These are phyloP conservation scores for Euphrasia confusa DNA, from an alignment of 257 asterid genomes.

Conservation along the genomic window DNA sequence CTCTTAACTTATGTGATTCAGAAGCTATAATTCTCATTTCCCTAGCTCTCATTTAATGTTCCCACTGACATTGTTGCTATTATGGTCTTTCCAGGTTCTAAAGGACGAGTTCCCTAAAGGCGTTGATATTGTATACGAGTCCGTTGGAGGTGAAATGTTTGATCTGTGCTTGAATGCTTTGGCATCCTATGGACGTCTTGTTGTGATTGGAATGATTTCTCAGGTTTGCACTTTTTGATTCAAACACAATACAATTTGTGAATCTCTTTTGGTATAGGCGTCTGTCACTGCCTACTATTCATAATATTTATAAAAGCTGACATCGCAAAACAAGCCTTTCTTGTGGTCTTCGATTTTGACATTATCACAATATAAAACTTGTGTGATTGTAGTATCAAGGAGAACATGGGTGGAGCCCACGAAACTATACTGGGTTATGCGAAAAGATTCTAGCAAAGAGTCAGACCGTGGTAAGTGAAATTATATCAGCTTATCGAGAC, in stretches of 20 bases:
- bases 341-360: constrained; percentile 17
- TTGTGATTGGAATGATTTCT: constrained; percentile 93
- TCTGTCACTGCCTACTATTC: constrained; percentile 12
- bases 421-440: constrained; percentile 71
- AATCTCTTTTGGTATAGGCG: constrained; percentile 9
- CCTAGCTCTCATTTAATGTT: too few species aligned
- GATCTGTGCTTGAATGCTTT: constrained; percentile 78
- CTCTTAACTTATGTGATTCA: background rate
- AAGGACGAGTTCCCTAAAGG: constrained; percentile 92
- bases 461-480: constrained; percentile 78
- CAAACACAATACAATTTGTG: constrained; percentile 1
- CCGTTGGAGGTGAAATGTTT: constrained; percentile 97
- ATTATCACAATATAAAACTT: constrained; percentile 14
- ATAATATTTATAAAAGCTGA: background rate
- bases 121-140: constrained; percentile 74
- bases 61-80: background rate
- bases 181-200: constrained; percentile 78
- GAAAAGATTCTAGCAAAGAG: constrained; percentile 89
- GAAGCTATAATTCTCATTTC: background rate
- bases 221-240: constrained; percentile 49
- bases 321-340: constrained; percentile 8
- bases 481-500: too few species aligned
- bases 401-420: constrained; percentile 85
- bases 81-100: constrained; percentile 46
- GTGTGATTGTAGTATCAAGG: constrained; percentile 79